Evolutionary conservation across 106 monocot species (phyloP).

Genomic region (Vanilla planifolia): DNA sequence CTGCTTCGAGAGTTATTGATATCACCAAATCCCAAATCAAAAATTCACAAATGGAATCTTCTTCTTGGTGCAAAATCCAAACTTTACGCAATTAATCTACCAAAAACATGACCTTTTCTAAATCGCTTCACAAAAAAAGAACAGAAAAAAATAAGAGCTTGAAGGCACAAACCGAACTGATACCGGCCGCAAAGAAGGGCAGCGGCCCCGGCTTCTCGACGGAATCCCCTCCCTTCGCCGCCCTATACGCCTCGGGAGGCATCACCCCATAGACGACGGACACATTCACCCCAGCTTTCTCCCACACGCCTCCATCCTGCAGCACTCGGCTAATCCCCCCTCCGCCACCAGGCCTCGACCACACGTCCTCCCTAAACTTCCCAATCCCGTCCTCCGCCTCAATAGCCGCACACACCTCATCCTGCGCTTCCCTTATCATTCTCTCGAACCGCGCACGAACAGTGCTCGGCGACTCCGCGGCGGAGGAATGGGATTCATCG

Average conservation of each 20-base stretch:
- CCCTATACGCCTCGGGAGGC: slow-evolving; percentile 96
- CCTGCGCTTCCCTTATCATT: slow-evolving; percentile 85
- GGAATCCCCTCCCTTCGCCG: slow-evolving; percentile 58
- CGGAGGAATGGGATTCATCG: slow-evolving; percentile 14
- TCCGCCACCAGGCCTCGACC: slow-evolving; percentile 94
- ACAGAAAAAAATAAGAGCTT: not conserved
- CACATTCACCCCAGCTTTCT: slow-evolving; percentile 99
- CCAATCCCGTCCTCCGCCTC: slow-evolving; percentile 80
- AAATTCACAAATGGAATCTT: too few relatives aligned
- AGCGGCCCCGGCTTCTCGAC: slow-evolving; percentile 60
- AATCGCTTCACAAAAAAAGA: not conserved
- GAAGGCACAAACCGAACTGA: slow-evolving; percentile 67
- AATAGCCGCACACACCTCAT: slow-evolving; percentile 83
- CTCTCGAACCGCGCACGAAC: slow-evolving; percentile 84
- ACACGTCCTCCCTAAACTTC: slow-evolving; percentile 89
- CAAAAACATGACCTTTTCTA: not conserved
- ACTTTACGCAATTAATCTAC: too few relatives aligned
- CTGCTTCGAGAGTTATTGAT: too few relatives aligned
- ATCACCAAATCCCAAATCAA: too few relatives aligned
- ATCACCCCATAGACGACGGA: slow-evolving; percentile 97
- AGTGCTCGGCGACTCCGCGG: slow-evolving; percentile 16
- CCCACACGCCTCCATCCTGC: slow-evolving; percentile 86
- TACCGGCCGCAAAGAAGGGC: slow-evolving; percentile 96
- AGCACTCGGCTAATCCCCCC: slow-evolving; percentile 93
- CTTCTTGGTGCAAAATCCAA: too few relatives aligned